Evolutionary conservation across 306 rosid genomes (phyloP).

Genomic region (Sesbania bispinosa): DNA sequence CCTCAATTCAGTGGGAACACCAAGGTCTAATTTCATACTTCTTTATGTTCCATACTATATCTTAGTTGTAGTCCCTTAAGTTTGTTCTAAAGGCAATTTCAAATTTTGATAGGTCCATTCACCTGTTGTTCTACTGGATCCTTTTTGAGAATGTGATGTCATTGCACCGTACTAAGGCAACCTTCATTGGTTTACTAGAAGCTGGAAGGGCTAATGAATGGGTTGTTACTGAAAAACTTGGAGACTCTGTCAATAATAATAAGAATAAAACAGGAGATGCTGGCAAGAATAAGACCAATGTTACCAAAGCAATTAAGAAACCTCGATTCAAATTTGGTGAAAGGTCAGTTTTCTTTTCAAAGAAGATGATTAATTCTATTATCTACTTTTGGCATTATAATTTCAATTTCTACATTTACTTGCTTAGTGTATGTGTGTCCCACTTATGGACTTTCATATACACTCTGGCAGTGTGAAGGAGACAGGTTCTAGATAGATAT

Average conservation of each 20-base stretch:
- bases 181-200: constrained; percentile 66
- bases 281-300: constrained; percentile 47
- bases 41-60: neutral
- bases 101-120: constrained; percentile 58
- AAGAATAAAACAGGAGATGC: constrained; percentile 64
- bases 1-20: constrained; percentile 84
- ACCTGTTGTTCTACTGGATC: constrained; percentile 79
- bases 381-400: neutral
- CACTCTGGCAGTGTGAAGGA: neutral
- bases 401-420: constrained; percentile 6
- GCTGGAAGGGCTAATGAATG: constrained; percentile 75
- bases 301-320: constrained; percentile 39
- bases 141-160: constrained; percentile 90
- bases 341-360: constrained; percentile 42
- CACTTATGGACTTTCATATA: neutral
- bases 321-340: constrained; percentile 44
- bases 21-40: constrained; percentile 46
- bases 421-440: neutral
- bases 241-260: constrained; percentile 58
- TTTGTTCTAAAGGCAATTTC: neutral
- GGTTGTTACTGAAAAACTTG: constrained; percentile 84
- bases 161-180: constrained; percentile 79
- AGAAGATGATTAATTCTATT: neutral
- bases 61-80: neutral
- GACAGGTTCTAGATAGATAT: constrained; percentile 1